A percentile compares a stretch with the other conserved stretches of the same genome.
Conservation (phyloP, 371 early-diverging fungal species). For the Dichotomocladium elegans region DNA sequence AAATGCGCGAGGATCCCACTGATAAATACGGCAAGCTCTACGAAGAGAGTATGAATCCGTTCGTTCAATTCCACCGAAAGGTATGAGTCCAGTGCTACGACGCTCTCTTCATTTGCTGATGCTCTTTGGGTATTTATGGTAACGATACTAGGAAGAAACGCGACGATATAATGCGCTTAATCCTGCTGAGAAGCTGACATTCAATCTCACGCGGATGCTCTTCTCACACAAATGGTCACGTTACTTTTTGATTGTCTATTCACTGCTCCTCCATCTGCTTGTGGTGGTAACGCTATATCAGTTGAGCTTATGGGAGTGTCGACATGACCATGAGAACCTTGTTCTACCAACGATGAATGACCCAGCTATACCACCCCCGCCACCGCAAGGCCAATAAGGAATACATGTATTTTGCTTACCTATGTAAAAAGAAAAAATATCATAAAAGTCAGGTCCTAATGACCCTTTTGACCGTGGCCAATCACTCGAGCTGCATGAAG, state of each 20-base stretch:
- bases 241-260: slow-evolving; percentile 68
- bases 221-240: slow-evolving; percentile 73
- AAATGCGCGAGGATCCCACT: slow-evolving; percentile 40
- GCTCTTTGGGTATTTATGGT: too few species aligned
- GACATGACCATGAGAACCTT: slow-evolving; percentile 57
- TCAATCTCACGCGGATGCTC: slow-evolving; percentile 63
- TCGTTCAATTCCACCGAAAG: slow-evolving; percentile 76
- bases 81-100: slow-evolving; percentile 25
- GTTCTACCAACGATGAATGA: slow-evolving; percentile 33
- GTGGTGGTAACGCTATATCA: slow-evolving; percentile 73
- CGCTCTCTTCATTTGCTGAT: too few species aligned
- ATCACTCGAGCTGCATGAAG: too few species aligned
- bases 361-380: too few species aligned
- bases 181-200: slow-evolving; percentile 70
- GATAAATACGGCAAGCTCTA: slow-evolving; percentile 75
- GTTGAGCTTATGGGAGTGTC: slow-evolving; percentile 67
- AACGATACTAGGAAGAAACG: slow-evolving; percentile 66
- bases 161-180: slow-evolving; percentile 72
- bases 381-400: too few species aligned
- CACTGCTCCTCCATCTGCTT: slow-evolving; percentile 69
- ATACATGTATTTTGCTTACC: too few species aligned
- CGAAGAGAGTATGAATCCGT: slow-evolving; percentile 87
- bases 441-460: too few species aligned
- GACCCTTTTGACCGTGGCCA: too few species aligned
- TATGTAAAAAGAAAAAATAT: too few species aligned